phyloP scores from a whole-genome alignment of 352 stramenopile genomes.

The Pythium diclinum region DNA sequence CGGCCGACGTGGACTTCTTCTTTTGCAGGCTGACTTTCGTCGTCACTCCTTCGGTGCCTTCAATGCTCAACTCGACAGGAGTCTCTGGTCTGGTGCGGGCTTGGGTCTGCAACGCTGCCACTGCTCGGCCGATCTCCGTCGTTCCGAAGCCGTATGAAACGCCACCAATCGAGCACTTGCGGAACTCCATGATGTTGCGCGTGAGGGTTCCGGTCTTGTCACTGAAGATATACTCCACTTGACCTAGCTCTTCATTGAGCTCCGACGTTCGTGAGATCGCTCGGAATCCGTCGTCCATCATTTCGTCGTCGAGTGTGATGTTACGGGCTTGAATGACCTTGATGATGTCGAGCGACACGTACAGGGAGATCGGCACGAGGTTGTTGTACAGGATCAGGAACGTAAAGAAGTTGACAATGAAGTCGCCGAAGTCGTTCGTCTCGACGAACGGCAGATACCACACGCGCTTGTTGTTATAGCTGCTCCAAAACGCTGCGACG shows the following conservation, averaged over 20 bases:
- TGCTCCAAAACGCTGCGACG: slow-evolving; percentile 36
- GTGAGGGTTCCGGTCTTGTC: slow-evolving; percentile 99
- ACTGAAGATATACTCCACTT: slow-evolving; percentile 97
- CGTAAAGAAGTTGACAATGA: slow-evolving; percentile 89
- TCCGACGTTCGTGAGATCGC: slow-evolving; percentile 86
- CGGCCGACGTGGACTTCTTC: not conserved
- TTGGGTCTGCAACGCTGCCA: slow-evolving; percentile 46
- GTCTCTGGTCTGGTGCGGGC: slow-evolving; percentile 3
- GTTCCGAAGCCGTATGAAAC: slow-evolving; percentile 83
- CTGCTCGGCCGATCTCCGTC: slow-evolving; percentile 66
- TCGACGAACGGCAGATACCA: slow-evolving; percentile 57
- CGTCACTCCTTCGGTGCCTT: slow-evolving; percentile 7
- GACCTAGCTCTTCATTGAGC: slow-evolving; percentile 91
- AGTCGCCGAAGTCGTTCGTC: slow-evolving; percentile 29
- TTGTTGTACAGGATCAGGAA: slow-evolving; percentile 96
- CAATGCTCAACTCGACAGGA: slow-evolving; percentile 6
- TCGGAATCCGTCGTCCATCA: slow-evolving; percentile 85
- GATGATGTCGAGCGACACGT: slow-evolving; percentile 95
- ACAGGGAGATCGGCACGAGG: slow-evolving; percentile 97
- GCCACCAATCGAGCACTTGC: slow-evolving; percentile 86
- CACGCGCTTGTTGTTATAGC: slow-evolving; percentile 30
- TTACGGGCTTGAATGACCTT: slow-evolving; percentile 83
- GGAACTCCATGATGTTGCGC: slow-evolving; percentile 98
- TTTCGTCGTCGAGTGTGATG: slow-evolving; percentile 59
- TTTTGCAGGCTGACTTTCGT: not conserved